Base-by-base conservation (phyloP, 345 rosid species). In the Pseudoturritis turrita region DNA sequence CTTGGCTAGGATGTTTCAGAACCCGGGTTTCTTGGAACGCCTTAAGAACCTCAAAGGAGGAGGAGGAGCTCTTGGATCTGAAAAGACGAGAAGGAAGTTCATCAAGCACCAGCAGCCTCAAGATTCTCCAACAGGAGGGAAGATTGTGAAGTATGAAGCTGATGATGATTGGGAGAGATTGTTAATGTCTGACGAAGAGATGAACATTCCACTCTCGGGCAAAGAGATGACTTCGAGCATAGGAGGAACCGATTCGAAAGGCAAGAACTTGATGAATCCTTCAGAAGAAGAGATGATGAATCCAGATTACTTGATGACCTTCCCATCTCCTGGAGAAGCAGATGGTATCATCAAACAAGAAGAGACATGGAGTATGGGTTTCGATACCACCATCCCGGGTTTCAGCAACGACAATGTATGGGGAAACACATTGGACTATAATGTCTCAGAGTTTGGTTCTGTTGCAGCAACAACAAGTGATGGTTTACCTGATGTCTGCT, bases 1-100 rank as follows among this genome's bases (percentile, higher is more conserved):
- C 81, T 80, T 91, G 57, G 94, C 86, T 50, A 92, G 91, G 81
- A 74, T 89, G 62, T 71, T 89, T 57, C 90, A 84, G 41, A 83
- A 86, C 53, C 88, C 88, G 1, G 55, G 74, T 33, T 89, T 89
- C 74, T 19, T 90, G 68, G 83, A 85, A 19, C 83, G 63, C 40
- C 81, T 90, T 19, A 70, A 70, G 74, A 79, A 69, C 39, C 85
- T 81, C 80, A 86, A 86, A 69, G 89, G 84, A 41, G 76, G 68
- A 45, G 72, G 66, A 54, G 76, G 78, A 73, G 79, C 78, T 26
- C 68, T 78, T 4, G 81, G 72, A 51, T 77, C 84, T 4, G 70
- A 85, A 26, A 83, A 84, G 73, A 70, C 28, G 55, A 87, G 57
- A 70, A 94, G 77, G 82, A 94, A 86, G 82, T 85, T 89, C 74